Percentiles rank a stretch among this genome's conserved stretches.
Evolutionary conservation across 176 grass and related monocot genomes (phyloP).

Genomic region (Pontederia paniculata): DNA sequence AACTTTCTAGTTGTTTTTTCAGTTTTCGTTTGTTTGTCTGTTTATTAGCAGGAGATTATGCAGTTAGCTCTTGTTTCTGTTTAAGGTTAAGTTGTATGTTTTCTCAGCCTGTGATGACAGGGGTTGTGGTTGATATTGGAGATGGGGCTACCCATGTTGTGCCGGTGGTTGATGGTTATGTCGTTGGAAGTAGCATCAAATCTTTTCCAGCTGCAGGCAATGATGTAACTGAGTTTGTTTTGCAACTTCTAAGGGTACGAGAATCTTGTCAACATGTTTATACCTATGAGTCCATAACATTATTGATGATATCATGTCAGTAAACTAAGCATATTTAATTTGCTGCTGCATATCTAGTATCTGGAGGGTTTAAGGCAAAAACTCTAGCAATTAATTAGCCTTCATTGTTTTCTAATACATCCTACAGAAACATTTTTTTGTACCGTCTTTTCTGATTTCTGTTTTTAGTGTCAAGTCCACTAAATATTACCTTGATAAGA

Average conservation of each 20-base stretch:
- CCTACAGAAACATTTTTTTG: too few relatives aligned
- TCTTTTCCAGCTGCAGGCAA: slow-evolving; percentile 79
- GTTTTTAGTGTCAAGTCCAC: too few relatives aligned
- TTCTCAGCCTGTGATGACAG: slow-evolving; percentile 98
- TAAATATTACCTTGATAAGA: too few relatives aligned
- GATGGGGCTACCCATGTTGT: slow-evolving; percentile 80
- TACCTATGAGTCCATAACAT: not conserved
- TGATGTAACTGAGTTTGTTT: slow-evolving; percentile 74
- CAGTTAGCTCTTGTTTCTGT: slow-evolving; percentile 1
- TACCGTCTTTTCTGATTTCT: too few relatives aligned
- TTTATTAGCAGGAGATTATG: not conserved
- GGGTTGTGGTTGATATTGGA: slow-evolving; percentile 96
- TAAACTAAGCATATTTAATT: not conserved
- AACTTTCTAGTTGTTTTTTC: too few relatives aligned
- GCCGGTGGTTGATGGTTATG: slow-evolving; percentile 93
- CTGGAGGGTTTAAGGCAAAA: too few relatives aligned
- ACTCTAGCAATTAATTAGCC: too few relatives aligned
- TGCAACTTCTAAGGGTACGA: slow-evolving; percentile 80
- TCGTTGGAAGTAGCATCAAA: slow-evolving; percentile 98
- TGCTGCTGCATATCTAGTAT: too few relatives aligned
- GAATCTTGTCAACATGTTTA: slow-evolving; percentile 14
- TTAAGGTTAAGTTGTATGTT: slow-evolving; percentile 45
- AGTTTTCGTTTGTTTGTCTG: too few relatives aligned
- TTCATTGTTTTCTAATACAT: too few relatives aligned
- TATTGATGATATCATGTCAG: not conserved